Base-by-base conservation (phyloP, 495 filamentous ascomycete genomes). In the Annulohypoxylon stygium region DNA sequence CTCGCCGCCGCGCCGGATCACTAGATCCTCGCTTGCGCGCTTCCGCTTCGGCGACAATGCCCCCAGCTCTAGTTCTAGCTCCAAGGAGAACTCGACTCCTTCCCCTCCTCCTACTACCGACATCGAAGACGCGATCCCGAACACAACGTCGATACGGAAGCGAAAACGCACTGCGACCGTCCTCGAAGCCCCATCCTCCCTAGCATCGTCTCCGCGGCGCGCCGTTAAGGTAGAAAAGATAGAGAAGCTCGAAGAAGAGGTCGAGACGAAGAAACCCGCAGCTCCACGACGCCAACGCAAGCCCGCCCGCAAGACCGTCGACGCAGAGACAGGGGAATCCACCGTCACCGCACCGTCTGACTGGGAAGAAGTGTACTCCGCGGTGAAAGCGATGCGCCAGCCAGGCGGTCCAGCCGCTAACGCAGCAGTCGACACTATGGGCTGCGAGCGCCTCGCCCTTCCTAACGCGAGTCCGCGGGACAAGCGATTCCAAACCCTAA, bases 391-490 rank as follows among this genome's bases (percentile, higher is more conserved):
- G 75, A 98, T 98, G 93, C 90, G 96, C 2, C 85, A 85, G 61
- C 81, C 83, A 11, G 87, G 88, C 45, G 90, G 92, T n/a, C 84
- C 87, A 0, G 84, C 84, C 2, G 77, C 82, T 54, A 82, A 86
- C 64, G 96, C 96, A 3, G 93, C 95, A 1, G 96, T 99, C 0
- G 96, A 99, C 82, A 98, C 97, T 0, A 98, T 99, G 96, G 96
- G 96, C 18, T 99, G 96, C 78, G 93, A 95, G 69, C 88, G 90
- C 12, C 86, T 98, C 1, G 93, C 91, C 0, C 82, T 87, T 41
- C 69, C 81, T 0, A 78, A 77, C 26, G 81, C 82, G 1, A 83
- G 82, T 20, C 85, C 90, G 37, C 79, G 85, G 69, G 93, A 95
- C 77, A 89, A 88, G 69, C 89, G 97, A 2, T 97, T 97, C 78